phyloP scores from a whole-genome alignment of 179 eudicot genomes.

The Silene vulgaris region DNA sequence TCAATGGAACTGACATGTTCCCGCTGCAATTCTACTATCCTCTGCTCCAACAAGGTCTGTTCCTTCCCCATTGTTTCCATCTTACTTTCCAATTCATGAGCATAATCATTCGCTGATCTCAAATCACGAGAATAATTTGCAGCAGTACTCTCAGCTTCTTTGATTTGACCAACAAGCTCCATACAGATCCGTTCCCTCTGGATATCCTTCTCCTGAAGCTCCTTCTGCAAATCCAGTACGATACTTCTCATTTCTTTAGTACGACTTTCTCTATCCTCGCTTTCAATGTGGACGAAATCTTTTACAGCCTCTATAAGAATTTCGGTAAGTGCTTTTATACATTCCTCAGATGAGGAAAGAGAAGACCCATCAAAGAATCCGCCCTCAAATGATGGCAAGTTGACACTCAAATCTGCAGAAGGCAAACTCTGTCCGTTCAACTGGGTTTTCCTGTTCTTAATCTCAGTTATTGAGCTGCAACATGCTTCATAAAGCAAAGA shows the following conservation, averaged over 20 bases:
- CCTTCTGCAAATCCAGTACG: slow-evolving; percentile 62
- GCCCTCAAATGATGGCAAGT: slow-evolving; percentile 31
- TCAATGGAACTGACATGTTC: slow-evolving; percentile 39
- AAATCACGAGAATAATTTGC: slow-evolving; percentile 54
- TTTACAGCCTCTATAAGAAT: slow-evolving; percentile 44
- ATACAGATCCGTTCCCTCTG: slow-evolving; percentile 61
- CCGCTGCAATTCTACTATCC: slow-evolving; percentile 48
- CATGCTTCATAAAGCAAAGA: slow-evolving; percentile 68
- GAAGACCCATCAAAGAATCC: slow-evolving; percentile 26
- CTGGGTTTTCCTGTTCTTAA: slow-evolving; percentile 51
- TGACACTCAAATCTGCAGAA: slow-evolving; percentile 28
- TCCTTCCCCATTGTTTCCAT: slow-evolving; percentile 46
- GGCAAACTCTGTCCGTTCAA: slow-evolving; percentile 38
- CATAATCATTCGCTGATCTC: slow-evolving; percentile 43
- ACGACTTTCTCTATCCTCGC: slow-evolving; percentile 40
- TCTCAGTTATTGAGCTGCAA: slow-evolving; percentile 44
- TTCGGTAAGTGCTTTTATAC: slow-evolving; percentile 40
- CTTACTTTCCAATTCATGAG: slow-evolving; percentile 46
- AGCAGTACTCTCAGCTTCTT: slow-evolving; percentile 67
- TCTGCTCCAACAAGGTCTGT: slow-evolving; percentile 44
- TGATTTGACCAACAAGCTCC: slow-evolving; percentile 86
- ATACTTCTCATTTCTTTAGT: slow-evolving; percentile 60
- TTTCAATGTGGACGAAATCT: slow-evolving; percentile 37
- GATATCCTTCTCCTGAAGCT: slow-evolving; percentile 80
- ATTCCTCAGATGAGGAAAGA: slow-evolving; percentile 40